Evolutionary conservation across 768 basidiomycete genomes (phyloP).

Genomic region (Rhodotorula babjevae): DNA sequence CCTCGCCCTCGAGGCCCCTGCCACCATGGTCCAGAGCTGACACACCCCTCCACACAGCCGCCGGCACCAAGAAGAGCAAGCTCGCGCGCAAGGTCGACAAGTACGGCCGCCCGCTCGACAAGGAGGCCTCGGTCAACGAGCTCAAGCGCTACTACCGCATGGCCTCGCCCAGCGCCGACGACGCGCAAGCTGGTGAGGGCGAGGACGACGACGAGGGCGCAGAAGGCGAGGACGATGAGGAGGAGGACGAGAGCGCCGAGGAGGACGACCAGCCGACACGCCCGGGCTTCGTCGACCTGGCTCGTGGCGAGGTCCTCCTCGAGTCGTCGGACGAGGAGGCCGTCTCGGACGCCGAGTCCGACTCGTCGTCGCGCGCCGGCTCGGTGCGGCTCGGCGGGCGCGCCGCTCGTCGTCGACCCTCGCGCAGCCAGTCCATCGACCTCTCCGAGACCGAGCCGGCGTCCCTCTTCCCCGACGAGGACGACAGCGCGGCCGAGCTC

Average conservation of each 20-base stretch:
- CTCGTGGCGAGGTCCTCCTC: slow-evolving; percentile 79
- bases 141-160: slow-evolving; percentile 51
- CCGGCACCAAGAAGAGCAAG: slow-evolving; percentile 13
- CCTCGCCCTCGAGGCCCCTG: too few relatives aligned
- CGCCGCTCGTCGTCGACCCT: slow-evolving; percentile 8
- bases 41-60: too few relatives aligned
- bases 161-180: slow-evolving; percentile 33
- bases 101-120: slow-evolving; percentile 48
- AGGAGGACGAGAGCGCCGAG: slow-evolving; percentile 11
- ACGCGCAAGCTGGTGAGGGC: background rate
- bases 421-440: slow-evolving; percentile 38
- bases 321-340: slow-evolving; percentile 65
- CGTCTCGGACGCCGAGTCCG: slow-evolving; percentile 41
- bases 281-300: slow-evolving; percentile 59
- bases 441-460: slow-evolving; percentile 36
- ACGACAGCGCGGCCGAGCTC: slow-evolving; percentile 52
- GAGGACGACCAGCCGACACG: slow-evolving; percentile 2
- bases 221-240: slow-evolving; percentile 15
- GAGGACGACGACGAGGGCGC: background rate
- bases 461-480: slow-evolving; percentile 56
- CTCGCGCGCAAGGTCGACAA: slow-evolving; percentile 48
- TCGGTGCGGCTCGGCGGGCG: slow-evolving; percentile 30
- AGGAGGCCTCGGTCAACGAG: slow-evolving; percentile 48
- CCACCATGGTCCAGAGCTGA: background rate
- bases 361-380: slow-evolving; percentile 18